Percentiles rank a stretch among this genome's conserved stretches.
These are phyloP conservation scores for Russula ochroleuca DNA, from an alignment of 768 basidiomycete species.

Conservation along the genomic window DNA sequence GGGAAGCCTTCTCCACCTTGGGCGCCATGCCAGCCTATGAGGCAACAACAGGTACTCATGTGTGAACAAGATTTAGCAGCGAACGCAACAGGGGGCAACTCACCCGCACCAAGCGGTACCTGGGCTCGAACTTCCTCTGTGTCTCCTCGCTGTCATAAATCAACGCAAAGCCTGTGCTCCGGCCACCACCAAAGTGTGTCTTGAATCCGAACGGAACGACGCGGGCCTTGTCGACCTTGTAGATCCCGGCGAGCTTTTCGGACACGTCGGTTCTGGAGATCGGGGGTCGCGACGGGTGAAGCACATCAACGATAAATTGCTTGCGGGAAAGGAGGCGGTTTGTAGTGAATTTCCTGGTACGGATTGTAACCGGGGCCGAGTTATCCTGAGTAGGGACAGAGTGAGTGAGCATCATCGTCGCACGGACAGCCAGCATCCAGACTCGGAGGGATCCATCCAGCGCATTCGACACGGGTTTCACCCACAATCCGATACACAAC, in stretches of 20 bases:
- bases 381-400: constrained; percentile 55
- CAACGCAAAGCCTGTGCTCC: constrained; percentile 93
- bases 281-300: constrained; percentile 94
- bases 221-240: constrained; percentile 88
- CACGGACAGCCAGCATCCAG: constrained; percentile 33
- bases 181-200: constrained; percentile 97
- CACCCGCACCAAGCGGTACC: constrained; percentile 90
- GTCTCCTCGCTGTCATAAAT: constrained; percentile 95
- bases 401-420: constrained; percentile 24
- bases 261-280: constrained; percentile 88
- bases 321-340: constrained; percentile 95
- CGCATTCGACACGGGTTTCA: constrained; percentile 20
- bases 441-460: constrained; percentile 34
- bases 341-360: constrained; percentile 99
- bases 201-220: constrained; percentile 93
- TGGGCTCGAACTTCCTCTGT: constrained; percentile 97
- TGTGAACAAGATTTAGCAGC: not conserved
- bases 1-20: constrained; percentile 87
- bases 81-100: constrained; percentile 35
- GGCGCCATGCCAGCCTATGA: constrained; percentile 57
- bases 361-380: constrained; percentile 84
- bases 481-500: not conserved
- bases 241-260: constrained; percentile 87
- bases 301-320: constrained; percentile 92
- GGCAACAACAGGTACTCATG: not conserved